Percentiles rank a stretch among this genome's conserved stretches.
Conservation (phyloP, 179 eudicot genomes). For the Gypsophila paniculata region DNA sequence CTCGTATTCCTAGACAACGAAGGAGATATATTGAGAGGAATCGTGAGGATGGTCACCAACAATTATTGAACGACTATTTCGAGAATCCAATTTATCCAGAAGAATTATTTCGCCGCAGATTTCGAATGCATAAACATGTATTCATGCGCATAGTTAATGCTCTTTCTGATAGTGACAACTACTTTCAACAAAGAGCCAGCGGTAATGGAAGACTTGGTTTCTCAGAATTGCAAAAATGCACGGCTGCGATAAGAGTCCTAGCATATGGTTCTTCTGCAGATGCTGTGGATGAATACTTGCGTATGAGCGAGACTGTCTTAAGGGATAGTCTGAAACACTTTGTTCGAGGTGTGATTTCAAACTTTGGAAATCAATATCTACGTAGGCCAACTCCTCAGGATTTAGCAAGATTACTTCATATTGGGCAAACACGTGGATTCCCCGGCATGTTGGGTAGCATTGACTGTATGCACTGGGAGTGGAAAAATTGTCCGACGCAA, state of each 20-base stretch:
- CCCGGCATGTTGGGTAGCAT: neutral
- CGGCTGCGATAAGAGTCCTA: neutral
- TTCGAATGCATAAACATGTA: neutral
- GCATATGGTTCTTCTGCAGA: slow-evolving; percentile 2
- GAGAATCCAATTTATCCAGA: neutral
- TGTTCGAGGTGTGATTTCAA: neutral
- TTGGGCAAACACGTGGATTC: neutral
- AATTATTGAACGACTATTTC: neutral
- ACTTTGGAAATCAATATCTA: slow-evolving; percentile 2
- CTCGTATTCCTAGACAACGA: neutral
- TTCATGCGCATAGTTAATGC: neutral
- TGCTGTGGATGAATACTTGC: neutral
- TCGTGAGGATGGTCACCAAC: neutral
- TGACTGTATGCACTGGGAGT: no score
- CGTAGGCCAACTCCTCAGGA: neutral
- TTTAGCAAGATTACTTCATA: slow-evolving; percentile 3
- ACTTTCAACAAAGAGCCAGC: neutral
- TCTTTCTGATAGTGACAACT: neutral
- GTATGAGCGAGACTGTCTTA: slow-evolving; percentile 7
- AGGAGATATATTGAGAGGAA: neutral
- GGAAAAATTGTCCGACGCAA: no score
- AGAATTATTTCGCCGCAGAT: neutral
- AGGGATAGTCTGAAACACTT: neutral
- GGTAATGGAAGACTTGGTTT: neutral
- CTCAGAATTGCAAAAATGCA: neutral